Conservation (phyloP, 805 yeast species). For the Starmerella stigmatis region DNA sequence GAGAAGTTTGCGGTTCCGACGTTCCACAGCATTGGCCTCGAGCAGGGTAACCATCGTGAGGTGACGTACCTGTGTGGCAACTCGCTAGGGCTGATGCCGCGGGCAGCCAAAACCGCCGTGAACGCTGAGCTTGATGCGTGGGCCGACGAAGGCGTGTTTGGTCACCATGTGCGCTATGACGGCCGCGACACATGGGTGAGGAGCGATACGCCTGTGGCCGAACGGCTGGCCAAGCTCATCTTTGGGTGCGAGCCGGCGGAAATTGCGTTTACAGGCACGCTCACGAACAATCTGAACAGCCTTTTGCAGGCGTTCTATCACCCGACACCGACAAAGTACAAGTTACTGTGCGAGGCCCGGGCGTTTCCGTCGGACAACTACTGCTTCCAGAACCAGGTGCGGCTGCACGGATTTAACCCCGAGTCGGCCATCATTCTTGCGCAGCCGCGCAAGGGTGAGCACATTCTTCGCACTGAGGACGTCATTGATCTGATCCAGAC, state of each 20-base stretch:
- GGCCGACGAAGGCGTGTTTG: slow-evolving; percentile 69
- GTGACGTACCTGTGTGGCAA: slow-evolving; percentile 77
- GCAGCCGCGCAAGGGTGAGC: slow-evolving; percentile 49
- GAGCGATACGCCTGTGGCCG: slow-evolving; percentile 66
- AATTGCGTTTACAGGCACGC: slow-evolving; percentile 78
- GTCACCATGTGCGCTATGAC: slow-evolving; percentile 48
- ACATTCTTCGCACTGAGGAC: slow-evolving; percentile 50
- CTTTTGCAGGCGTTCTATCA: slow-evolving; percentile 62
- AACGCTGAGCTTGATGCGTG: slow-evolving; percentile 68
- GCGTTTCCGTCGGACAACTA: slow-evolving; percentile 92
- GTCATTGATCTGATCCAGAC: slow-evolving; percentile 47
- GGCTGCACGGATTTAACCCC: slow-evolving; percentile 45
- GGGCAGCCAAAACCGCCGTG: slow-evolving; percentile 45
- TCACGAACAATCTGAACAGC: slow-evolving; percentile 73
- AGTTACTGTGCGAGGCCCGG: slow-evolving; percentile 71
- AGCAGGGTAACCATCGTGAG: slow-evolving; percentile 14
- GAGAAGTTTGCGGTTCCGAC: slow-evolving; percentile 59
- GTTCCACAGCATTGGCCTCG: slow-evolving; percentile 46
- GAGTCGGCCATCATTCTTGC: slow-evolving; percentile 53
- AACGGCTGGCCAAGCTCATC: slow-evolving; percentile 58
- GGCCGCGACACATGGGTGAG: slow-evolving; percentile 65
- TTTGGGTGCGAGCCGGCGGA: slow-evolving; percentile 61
- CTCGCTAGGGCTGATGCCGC: slow-evolving; percentile 88
- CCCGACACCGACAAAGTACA: slow-evolving; percentile 49
- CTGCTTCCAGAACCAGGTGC: slow-evolving; percentile 65